Evolutionary conservation across 306 rosid genomes (phyloP).

Genomic region (Fragaria nilgerrensis): DNA sequence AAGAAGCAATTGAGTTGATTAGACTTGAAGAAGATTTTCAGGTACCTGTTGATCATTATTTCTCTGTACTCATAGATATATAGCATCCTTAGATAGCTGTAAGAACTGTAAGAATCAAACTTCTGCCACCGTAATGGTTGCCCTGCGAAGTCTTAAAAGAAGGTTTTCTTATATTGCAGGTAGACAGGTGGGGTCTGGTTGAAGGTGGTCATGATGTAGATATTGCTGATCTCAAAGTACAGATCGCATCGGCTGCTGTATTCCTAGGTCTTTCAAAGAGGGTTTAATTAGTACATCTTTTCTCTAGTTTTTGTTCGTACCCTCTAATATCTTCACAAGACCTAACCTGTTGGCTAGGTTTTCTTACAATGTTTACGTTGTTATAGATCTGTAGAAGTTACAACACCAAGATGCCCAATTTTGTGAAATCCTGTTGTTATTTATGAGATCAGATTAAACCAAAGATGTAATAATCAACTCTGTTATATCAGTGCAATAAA

Average conservation of each 20-base stretch:
- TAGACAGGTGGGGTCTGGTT: constrained; percentile 90
- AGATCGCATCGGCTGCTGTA: constrained; percentile 72
- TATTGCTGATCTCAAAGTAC: constrained; percentile 77
- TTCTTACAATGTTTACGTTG: background rate
- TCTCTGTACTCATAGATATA: background rate
- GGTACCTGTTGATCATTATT: constrained; percentile 37
- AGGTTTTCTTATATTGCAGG: constrained; percentile 39
- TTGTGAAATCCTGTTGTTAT: constrained; percentile 17
- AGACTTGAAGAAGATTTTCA: constrained; percentile 95
- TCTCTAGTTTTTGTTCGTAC: background rate
- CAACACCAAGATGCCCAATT: constrained; percentile 16
- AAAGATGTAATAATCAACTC: constrained; percentile 21
- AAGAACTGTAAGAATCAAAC: background rate
- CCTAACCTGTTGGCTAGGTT: constrained; percentile 16
- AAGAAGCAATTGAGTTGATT: constrained; percentile 75
- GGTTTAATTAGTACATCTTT: constrained; percentile 22
- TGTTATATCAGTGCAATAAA: background rate
- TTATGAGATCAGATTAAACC: constrained; percentile 17
- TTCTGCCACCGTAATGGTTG: background rate
- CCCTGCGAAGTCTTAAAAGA: background rate
- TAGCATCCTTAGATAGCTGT: background rate
- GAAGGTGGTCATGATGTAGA: constrained; percentile 99
- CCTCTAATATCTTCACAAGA: constrained; percentile 24
- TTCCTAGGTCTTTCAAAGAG: constrained; percentile 78
- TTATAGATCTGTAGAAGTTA: constrained; percentile 28